Conservation (phyloP, 805 yeast species). For the Saccharomycopsis sp. region DNA sequence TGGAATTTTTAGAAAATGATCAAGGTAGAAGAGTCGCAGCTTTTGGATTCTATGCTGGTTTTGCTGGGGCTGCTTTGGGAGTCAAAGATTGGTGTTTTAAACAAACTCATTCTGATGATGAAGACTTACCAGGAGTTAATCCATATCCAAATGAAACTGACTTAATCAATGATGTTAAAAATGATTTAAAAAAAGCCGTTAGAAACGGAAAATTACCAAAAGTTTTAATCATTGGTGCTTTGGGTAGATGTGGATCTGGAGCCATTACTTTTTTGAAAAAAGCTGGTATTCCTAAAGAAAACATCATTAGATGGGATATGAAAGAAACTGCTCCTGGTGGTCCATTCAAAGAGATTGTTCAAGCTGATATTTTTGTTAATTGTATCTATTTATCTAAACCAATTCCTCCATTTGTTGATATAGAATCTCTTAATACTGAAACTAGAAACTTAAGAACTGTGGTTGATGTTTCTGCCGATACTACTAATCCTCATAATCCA, state of each 20-base stretch:
- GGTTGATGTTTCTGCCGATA: slow-evolving; percentile 97
- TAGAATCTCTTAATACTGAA: slow-evolving; percentile 50
- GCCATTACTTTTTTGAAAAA: slow-evolving; percentile 76
- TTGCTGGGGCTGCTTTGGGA: slow-evolving; percentile 98
- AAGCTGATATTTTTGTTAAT: slow-evolving; percentile 83
- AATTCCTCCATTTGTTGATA: slow-evolving; percentile 82
- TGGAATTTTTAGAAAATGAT: slow-evolving; percentile 90
- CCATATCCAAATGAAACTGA: slow-evolving; percentile 77
- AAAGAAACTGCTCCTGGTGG: slow-evolving; percentile 95
- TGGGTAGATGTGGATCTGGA: slow-evolving; percentile 98
- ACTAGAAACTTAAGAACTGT: slow-evolving; percentile 79
- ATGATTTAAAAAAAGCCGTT: slow-evolving; percentile 42
- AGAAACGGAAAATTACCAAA: slow-evolving; percentile 54
- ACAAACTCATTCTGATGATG: slow-evolving; percentile 47
- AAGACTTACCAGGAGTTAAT: slow-evolving; percentile 66
- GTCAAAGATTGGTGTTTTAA: slow-evolving; percentile 91
- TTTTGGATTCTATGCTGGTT: slow-evolving; percentile 99
- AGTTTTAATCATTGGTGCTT: slow-evolving; percentile 87
- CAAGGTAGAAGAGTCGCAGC: slow-evolving; percentile 99
- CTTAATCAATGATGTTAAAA: slow-evolving; percentile 62
- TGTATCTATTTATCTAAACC: slow-evolving; percentile 92
- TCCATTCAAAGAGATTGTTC: slow-evolving; percentile 86
- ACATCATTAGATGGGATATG: slow-evolving; percentile 92
- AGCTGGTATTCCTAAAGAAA: slow-evolving; percentile 79
- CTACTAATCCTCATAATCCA: slow-evolving; percentile 97